Conservation (phyloP, 2,329 filamentous ascomycete genomes). For the Arthrocladium fulminans region DNA sequence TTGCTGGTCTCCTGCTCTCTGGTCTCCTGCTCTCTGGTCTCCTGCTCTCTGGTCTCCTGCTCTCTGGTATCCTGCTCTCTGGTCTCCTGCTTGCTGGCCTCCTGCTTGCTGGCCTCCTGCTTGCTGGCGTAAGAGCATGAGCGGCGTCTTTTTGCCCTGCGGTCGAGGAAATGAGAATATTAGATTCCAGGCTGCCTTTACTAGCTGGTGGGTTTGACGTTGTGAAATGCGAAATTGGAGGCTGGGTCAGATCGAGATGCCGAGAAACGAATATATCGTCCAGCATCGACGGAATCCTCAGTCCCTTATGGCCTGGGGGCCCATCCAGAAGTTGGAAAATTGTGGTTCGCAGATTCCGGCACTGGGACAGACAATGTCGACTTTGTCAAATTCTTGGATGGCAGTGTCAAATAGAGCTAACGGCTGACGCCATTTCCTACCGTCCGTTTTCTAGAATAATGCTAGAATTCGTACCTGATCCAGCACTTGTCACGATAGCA, state of each 20-base stretch:
- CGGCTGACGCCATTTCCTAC: too few relatives aligned
- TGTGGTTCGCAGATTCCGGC: conserved; percentile 36
- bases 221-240: conserved; percentile 44
- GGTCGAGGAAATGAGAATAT: conserved; percentile 43
- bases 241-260: conserved; percentile 45
- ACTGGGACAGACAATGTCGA: conserved; percentile 41
- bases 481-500: too few relatives aligned
- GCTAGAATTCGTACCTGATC: too few relatives aligned
- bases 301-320: conserved; percentile 36
- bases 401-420: conserved; percentile 45
- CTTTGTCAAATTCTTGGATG: conserved; percentile 38
- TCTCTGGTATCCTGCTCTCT: too few relatives aligned
- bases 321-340: conserved; percentile 45
- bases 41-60: too few relatives aligned
- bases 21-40: too few relatives aligned
- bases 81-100: too few relatives aligned
- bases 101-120: too few relatives aligned
- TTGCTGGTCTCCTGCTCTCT: too few relatives aligned
- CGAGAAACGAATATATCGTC: conserved; percentile 42
- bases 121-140: too few relatives aligned
- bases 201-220: conserved; percentile 21
- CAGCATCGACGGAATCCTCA: conserved; percentile 31
- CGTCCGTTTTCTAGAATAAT: too few relatives aligned
- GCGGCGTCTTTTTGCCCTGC: too few relatives aligned
- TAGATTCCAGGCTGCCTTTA: conserved; percentile 28